Evolutionary conservation across 176 grass and related monocot species (phyloP).

Genomic region (Puccinellia tenuiflora): DNA sequence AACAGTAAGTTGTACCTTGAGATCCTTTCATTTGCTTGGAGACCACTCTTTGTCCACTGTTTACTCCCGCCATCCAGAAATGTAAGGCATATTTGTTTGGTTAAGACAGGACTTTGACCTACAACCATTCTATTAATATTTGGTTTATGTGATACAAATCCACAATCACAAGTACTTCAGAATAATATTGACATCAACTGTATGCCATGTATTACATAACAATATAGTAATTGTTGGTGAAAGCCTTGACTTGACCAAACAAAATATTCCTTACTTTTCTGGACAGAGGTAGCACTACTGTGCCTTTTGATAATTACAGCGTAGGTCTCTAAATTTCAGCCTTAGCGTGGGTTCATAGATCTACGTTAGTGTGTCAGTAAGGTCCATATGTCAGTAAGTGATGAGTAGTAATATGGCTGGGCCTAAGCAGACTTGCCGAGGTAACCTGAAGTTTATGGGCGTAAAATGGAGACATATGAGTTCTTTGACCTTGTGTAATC

Average conservation of each 20-base stretch:
- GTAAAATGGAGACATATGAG: background rate
- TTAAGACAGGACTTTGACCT: background rate
- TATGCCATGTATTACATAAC: background rate
- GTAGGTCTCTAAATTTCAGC: background rate
- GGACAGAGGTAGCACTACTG: background rate
- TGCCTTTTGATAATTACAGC: background rate
- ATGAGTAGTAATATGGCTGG: background rate
- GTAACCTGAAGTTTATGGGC: background rate
- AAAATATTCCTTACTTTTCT: background rate
- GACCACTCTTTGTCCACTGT: background rate
- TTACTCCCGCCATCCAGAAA: background rate
- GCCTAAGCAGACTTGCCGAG: background rate
- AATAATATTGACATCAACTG: background rate
- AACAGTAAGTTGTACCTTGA: slow-evolving; percentile 53
- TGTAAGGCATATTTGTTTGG: background rate
- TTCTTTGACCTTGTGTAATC: background rate
- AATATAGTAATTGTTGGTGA: background rate
- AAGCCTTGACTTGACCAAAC: background rate
- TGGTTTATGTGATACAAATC: background rate
- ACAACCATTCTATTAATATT: background rate
- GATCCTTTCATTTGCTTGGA: slow-evolving; percentile 9
- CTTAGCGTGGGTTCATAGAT: background rate
- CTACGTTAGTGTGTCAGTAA: background rate
- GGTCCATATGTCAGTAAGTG: background rate
- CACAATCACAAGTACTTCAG: background rate